Evolutionary conservation across 345 rosid species (phyloP), one percentile per base, ranked within the genome.

Genomic region (Pistacia atlantica): DNA sequence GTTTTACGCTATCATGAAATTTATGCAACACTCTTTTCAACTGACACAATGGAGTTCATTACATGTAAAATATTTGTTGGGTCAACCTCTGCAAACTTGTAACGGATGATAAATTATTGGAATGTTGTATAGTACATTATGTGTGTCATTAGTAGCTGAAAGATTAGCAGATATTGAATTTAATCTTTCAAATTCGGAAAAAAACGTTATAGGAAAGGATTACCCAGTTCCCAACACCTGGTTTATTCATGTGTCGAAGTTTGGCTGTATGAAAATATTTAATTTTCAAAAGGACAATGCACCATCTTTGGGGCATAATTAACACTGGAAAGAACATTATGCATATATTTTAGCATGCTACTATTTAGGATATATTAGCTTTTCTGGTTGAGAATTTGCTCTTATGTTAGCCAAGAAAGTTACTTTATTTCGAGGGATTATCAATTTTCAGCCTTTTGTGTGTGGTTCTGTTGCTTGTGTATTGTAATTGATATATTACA

Each of bases 191-290:
- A 42, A 8, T 42, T 42, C 46, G 9, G 9, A 42, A 42, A 42
- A 42, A 42, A 42, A 42, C 25, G 28, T 56, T 13, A 25, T 10
- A 4, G 20, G 5, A 45, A 42, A 1, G 56, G 9, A 42, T 42
- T 3, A 3, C 58, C 56, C 75, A 20, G 75, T 59, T 16, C 28
- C 37, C 12, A 38, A 71, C 59, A 45, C 54, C 12, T 72, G 75
- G 1, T 38, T 72, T 20, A 35, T 69, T 37, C 28, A 14, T 54
- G 31, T 54, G 49, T 69, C 9, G 12, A 69, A 31, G 35, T 61
- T 11, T 67, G 65, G 51, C 17, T n/a, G 22, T 35, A 59, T 5
- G 1, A 11, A 51, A 37, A 18, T 18, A 11, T 37, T 38, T 4
- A 7, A 3, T 11, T 56, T 71, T 22, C 5, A 61, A 56, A 55